Base-by-base conservation (phyloP, 139 green algal genomes). In the Eudorina sp. region DNA sequence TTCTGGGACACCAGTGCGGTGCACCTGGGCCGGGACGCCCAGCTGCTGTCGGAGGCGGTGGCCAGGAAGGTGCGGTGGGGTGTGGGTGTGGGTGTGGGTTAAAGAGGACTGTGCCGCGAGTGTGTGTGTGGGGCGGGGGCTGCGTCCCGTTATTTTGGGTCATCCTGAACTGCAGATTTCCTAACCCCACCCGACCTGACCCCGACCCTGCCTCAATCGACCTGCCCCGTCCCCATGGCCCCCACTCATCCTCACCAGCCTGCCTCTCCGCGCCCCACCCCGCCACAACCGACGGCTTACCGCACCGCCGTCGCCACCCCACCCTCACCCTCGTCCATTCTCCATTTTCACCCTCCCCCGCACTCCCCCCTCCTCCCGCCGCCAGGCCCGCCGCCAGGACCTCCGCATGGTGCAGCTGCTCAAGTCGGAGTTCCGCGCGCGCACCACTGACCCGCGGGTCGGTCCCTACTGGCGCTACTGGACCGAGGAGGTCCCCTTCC, bases 401-500 rank as follows among this genome's bases (percentile, higher is more conserved):
- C 81, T 87, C 58, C 31, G 40, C 5, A 29, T 41, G 40, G 45
- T 68, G 45, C 0, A 62, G 43, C 27, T 19, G 0, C 46, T 38
- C 8, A 68, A 51, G 31, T 62, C 41, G 41, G 81, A 78, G 45
- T 66, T 51, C 40, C 27, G 27, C 21, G 19, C 11, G 64, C 43
- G 45, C 6, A 27, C 27, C 36, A 27, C 19, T 21, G 60, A 69
- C 81, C 81, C 46, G 19, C 21, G 34, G 25, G 21, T 41, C 8
- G 80, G 80, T 1, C 29, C 60, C 80, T 62, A 48, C 43, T 86
- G 80, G 80, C n/a, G 80, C 29, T 86, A 77, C 80, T 86, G 80
- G 80, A 53, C 80, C 2, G 29, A 62, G 60, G 29, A 86, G 60
- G 13, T 77, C 7, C 80, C 80, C 11, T 40, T 43, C 7, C 60